Evolutionary conservation across 2,329 filamentous ascomycete genomes (phyloP).

Genomic region (Phoma herbarum): DNA sequence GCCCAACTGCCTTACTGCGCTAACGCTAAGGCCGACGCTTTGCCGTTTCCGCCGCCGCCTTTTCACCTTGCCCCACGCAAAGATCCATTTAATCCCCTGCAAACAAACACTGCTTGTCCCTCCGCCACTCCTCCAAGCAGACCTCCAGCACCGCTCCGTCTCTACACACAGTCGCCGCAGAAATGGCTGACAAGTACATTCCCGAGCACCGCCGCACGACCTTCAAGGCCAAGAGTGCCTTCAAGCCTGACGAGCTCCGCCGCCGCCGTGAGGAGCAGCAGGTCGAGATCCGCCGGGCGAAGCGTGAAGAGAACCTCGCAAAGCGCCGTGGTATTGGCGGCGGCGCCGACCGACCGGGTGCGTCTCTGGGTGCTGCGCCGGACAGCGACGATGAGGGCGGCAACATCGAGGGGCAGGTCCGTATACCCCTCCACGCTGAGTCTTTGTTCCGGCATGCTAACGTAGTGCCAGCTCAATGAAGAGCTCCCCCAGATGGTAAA

Average conservation of each 20-base stretch:
- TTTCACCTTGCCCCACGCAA: constrained; percentile 49
- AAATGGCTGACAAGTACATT: constrained; percentile 98
- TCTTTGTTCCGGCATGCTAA: constrained; percentile 29
- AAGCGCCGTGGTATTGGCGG: constrained; percentile 95
- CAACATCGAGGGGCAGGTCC: constrained; percentile 95
- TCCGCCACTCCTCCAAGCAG: constrained; percentile 22
- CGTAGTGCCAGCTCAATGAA: constrained; percentile 78
- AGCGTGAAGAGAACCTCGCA: constrained; percentile 98
- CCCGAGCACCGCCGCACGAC: constrained; percentile 98
- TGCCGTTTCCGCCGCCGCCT: constrained; percentile 45
- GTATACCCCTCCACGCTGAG: constrained; percentile 47
- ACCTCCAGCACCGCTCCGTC: constrained; percentile 24
- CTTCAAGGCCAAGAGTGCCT: constrained; percentile 99
- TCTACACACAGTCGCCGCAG: constrained; percentile 49
- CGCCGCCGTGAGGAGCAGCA: constrained; percentile 98
- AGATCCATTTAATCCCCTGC: constrained; percentile 39
- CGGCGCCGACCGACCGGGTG: constrained; percentile 72
- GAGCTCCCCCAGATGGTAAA: constrained; percentile 98
- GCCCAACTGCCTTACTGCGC: constrained; percentile 21
- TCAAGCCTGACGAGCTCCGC: constrained; percentile 98
- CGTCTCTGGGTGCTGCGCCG: constrained; percentile 83
- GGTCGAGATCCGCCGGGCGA: constrained; percentile 98
- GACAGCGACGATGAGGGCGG: constrained; percentile 98
- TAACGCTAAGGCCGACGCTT: constrained; percentile 33
- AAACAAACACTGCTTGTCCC: constrained; percentile 42